Base-by-base conservation (phyloP, 352 stramenopile species). In the Pythium rishiriense region DNA sequence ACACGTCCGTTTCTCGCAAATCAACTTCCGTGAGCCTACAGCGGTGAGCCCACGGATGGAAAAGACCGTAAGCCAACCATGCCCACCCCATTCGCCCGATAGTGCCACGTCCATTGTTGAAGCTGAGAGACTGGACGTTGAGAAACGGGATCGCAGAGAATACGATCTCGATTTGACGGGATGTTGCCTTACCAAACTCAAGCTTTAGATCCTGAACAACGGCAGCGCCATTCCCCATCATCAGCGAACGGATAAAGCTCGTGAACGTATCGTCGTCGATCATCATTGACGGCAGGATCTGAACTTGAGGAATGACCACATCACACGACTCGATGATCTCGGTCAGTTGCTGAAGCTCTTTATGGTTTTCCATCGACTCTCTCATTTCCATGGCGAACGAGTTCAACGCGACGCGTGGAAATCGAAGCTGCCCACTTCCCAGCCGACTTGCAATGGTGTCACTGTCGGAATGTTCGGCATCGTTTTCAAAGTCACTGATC, bases 241-340 rank as follows among this genome's bases (percentile, higher is more conserved):
- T 28, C 4, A 51, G 45, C 8, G 24, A 51, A 9, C 45, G 24
- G 7, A 51, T n/a, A n/a, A 51, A 51, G 24, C 45, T 26, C 24
- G 14, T 29, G 19, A 51, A 21, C 10, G 45, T 51, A 4, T 17
- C 8, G 14, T 51, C 45, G 24, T 51, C 45, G 19, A 51, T 28
- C 45, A 51, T 51, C 15, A 10, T 5, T 5, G 45, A 51, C 2
- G 45, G 45, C 8, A 17, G 4, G 14, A 29, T 28, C 24, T 51
- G 14, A 17, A 51, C 45, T 26, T 51, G 10, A 11, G 45, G 45
- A 17, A 51, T 51, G 7, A 29, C 14, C 19, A 51, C 5, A 15
- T 51, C 3, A n/a, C 45, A 51, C 45, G n/a, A 28, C 45, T 51
- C 45, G 45, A 51, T 51, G 14, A 51, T 51, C n/a, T 51, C 45